phyloP scores from a whole-genome alignment of 352 stramenopile genomes.

The Phytophthora sp. region DNA sequence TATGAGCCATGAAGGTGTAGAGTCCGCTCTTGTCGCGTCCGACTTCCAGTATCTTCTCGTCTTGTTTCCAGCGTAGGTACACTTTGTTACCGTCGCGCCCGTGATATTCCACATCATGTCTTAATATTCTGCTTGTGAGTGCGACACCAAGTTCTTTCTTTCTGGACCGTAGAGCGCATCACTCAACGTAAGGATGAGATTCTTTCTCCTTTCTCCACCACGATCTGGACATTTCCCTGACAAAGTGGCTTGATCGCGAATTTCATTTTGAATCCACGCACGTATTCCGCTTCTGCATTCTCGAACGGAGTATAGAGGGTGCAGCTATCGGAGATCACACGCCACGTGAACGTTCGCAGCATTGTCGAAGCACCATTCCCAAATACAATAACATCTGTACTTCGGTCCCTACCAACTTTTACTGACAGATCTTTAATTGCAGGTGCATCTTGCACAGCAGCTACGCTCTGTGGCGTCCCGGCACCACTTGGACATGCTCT shows the following conservation, averaged over 20 bases:
- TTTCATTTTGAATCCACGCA: slow-evolving; percentile 13
- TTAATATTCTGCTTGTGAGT: not conserved
- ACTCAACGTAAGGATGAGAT: not conserved
- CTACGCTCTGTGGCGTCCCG: too few relatives aligned
- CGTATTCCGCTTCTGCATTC: not conserved
- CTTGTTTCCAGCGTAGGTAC: not conserved
- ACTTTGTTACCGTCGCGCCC: not conserved
- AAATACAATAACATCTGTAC: not conserved
- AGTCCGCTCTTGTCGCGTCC: not conserved
- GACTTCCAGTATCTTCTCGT: not conserved
- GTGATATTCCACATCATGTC: not conserved
- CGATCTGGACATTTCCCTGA: not conserved
- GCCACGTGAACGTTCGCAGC: slow-evolving; percentile 12
- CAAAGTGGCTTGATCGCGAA: slow-evolving; percentile 1
- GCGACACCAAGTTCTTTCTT: not conserved
- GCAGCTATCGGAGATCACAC: slow-evolving; percentile 5
- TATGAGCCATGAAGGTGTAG: not conserved
- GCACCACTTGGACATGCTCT: too few relatives aligned
- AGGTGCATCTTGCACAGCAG: not conserved
- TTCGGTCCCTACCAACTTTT: not conserved
- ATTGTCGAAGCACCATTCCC: slow-evolving; percentile 15
- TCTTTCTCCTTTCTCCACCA: not conserved
- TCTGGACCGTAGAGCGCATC: not conserved
- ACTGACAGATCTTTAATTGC: not conserved
- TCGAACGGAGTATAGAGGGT: slow-evolving; percentile 3